Conservation (phyloP, 140 eudicot species). For the Stevia rebaudiana region DNA sequence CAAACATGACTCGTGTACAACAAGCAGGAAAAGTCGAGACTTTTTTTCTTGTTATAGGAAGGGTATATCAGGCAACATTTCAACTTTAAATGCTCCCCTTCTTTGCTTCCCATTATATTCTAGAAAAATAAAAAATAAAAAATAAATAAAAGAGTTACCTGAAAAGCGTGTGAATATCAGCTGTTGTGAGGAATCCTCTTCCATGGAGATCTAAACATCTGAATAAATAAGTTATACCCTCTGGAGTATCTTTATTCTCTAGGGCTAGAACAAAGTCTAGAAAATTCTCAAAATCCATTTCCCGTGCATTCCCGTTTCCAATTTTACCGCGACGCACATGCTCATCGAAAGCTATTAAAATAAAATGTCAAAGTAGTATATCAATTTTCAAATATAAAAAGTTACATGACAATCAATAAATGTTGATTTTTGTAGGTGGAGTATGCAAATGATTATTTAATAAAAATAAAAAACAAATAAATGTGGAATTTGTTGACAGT, state of each 20-base stretch:
- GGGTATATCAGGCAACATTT: constrained; percentile 67
- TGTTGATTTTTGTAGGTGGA: background rate
- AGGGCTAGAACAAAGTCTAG: constrained; percentile 93
- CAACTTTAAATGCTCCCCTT: constrained; percentile 63
- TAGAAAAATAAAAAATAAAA: background rate
- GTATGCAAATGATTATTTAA: background rate
- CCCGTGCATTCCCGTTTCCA: constrained; percentile 76
- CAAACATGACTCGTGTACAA: constrained; percentile 41
- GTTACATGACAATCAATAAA: background rate
- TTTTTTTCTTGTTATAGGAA: constrained; percentile 49
- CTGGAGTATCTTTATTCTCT: constrained; percentile 96
- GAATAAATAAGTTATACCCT: constrained; percentile 85
- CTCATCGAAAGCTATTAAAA: constrained; percentile 70
- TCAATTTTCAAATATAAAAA: background rate
- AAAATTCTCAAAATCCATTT: constrained; percentile 95
- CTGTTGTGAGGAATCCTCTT: constrained; percentile 82
- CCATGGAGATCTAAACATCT: constrained; percentile 91
- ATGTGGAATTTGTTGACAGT: background rate
- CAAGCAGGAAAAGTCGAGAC: constrained; percentile 72
- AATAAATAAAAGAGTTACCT: constrained; percentile 38
- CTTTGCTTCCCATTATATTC: constrained; percentile 53
- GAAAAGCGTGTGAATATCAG: constrained; percentile 94
- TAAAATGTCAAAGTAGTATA: background rate
- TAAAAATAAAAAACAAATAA: background rate
- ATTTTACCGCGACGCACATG: constrained; percentile 90